These are phyloP conservation scores for Forsythia suspensa DNA, from an alignment of 257 asterid genomes.

Conservation along the genomic window DNA sequence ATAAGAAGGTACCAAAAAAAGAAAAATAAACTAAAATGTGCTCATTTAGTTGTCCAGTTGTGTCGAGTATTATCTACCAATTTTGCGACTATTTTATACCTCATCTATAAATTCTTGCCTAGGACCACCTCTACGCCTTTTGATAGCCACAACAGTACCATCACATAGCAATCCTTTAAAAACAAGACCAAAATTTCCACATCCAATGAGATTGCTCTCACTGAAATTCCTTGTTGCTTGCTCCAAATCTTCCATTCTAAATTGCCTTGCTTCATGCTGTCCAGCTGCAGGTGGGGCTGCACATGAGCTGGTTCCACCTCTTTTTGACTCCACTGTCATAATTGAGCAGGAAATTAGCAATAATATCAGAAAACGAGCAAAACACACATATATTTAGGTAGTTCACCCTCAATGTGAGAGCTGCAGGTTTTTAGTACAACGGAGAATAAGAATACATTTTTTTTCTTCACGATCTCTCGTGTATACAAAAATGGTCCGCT, in stretches of 20 bases:
- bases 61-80: not conserved
- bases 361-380: not conserved
- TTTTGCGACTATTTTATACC: constrained; percentile 29
- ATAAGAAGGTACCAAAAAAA: too few species aligned
- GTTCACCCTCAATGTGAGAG: too few species aligned
- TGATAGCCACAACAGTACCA: constrained; percentile 72
- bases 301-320: constrained; percentile 33
- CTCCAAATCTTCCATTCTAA: constrained; percentile 66
- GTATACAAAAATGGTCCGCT: not conserved
- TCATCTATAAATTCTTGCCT: constrained; percentile 46
- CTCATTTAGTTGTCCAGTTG: not conserved
- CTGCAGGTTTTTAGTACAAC: too few species aligned
- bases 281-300: constrained; percentile 20
- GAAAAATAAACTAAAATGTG: not conserved
- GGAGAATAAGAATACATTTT: not conserved
- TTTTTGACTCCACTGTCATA: constrained; percentile 39
- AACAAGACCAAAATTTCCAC: constrained; percentile 65
- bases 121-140: constrained; percentile 48
- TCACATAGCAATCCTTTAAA: constrained; percentile 71
- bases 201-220: constrained; percentile 65
- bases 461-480: not conserved
- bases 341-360: constrained; percentile 19
- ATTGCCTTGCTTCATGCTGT: constrained; percentile 47
- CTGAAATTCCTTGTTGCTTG: constrained; percentile 58
- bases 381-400: too few species aligned